Evolutionary conservation across 2,329 filamentous ascomycete genomes (phyloP).

Genomic region (Ceratocystis albifundus): DNA sequence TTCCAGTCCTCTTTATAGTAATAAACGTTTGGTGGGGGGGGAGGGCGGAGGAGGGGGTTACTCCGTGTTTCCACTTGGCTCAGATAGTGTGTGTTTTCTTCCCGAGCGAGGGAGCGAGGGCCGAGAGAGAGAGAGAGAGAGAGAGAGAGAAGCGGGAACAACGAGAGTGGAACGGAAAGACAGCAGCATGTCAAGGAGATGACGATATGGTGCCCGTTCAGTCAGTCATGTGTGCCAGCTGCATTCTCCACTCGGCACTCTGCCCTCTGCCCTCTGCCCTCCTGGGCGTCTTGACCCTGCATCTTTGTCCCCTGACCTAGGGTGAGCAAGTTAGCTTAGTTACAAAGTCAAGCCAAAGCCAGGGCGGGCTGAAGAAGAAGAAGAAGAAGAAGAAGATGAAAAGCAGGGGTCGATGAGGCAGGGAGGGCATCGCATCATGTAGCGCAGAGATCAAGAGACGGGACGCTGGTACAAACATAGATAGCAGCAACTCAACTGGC

Average conservation of each 20-base stretch:
- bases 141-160: neutral
- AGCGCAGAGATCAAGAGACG: neutral
- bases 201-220: no score
- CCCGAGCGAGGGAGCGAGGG: neutral
- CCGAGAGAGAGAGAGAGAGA: no score
- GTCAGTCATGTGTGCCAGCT: no score
- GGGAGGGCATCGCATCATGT: neutral
- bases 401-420: neutral
- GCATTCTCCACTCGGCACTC: no score
- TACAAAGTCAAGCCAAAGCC: neutral
- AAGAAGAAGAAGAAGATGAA: neutral
- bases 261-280: no score
- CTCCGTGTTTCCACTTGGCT: neutral
- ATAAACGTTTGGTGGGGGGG: neutral
- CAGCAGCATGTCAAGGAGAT: neutral
- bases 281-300: no score
- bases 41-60: no score
- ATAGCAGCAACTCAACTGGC: neutral
- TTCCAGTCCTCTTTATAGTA: neutral
- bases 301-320: no score
- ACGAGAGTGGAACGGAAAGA: neutral
- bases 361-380: neutral
- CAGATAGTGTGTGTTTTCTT: neutral
- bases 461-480: constrained; percentile 1
- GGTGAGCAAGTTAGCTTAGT: neutral